These are phyloP conservation scores for Bertia moriformis DNA, from an alignment of 2,329 filamentous ascomycete species.

Conservation along the genomic window DNA sequence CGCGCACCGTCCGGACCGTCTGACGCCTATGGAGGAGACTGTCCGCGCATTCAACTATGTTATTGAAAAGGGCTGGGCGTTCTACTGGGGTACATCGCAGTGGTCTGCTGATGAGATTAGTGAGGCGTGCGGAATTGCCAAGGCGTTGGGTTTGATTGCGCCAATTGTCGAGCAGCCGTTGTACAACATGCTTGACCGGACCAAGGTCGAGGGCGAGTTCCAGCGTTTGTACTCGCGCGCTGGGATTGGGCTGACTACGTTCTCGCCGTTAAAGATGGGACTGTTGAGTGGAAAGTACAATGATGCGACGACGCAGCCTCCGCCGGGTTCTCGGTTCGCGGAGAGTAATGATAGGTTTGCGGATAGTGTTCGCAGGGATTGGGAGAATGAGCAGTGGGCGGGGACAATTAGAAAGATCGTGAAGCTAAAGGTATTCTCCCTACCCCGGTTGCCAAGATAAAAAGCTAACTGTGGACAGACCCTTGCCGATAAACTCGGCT, in stretches of 20 bases:
- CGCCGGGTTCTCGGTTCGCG: conserved; percentile 43
- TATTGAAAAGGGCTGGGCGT: conserved; percentile 38
- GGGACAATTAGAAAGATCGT: conserved; percentile 27
- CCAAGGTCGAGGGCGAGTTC: conserved; percentile 47
- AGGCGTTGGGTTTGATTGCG: conserved; percentile 43
- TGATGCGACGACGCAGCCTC: conserved; percentile 33
- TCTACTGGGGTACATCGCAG: conserved; percentile 51
- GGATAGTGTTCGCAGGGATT: conserved; percentile 32
- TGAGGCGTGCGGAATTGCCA: conserved; percentile 37
- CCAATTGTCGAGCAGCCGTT: conserved; percentile 30
- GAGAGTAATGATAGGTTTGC: conserved; percentile 42
- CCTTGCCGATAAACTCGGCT: conserved; percentile 42
- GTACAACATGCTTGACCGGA: conserved; percentile 46
- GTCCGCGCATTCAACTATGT: conserved; percentile 34
- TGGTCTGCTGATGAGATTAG: conserved; percentile 44
- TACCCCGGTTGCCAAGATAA: conserved; percentile 4
- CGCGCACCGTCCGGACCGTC: conserved; percentile 42
- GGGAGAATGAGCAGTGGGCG: conserved; percentile 42
- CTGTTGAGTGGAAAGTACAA: conserved; percentile 51
- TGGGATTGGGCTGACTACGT: conserved; percentile 21
- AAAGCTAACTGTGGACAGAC: conserved; percentile 11
- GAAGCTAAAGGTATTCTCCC: conserved; percentile 16
- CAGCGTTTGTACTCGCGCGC: conserved; percentile 27
- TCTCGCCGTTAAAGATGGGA: conserved; percentile 38
- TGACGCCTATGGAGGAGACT: conserved; percentile 47